These are phyloP conservation scores for Juncus effusus DNA, from an alignment of 176 grass and related monocot genomes.

Conservation along the genomic window DNA sequence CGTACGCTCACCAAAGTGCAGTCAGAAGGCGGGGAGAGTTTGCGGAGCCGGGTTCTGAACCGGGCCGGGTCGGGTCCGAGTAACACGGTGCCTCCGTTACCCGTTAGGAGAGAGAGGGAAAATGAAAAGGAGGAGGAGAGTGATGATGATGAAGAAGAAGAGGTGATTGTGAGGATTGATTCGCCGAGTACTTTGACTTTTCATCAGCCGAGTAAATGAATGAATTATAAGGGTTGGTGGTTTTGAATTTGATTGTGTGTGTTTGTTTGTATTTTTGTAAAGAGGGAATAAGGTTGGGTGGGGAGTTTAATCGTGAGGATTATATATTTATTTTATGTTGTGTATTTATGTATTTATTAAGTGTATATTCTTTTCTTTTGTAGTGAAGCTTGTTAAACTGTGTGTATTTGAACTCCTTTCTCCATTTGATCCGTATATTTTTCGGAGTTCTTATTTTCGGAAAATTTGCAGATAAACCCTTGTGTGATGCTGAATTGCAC, in stretches of 20 bases:
- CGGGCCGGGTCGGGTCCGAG: conserved; percentile 10
- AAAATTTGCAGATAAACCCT: no score
- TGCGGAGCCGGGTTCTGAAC: conserved; percentile 18
- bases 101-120: conserved; percentile 3
- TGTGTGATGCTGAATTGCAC: no score
- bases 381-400: no score
- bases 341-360: no score
- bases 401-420: no score
- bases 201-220: conserved; percentile 13
- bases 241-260: conserved; percentile 1
- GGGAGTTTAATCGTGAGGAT: no score
- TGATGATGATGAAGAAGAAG: conserved; percentile 52
- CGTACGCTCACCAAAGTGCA: conserved; percentile 43
- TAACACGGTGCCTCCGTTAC: conserved; percentile 14
- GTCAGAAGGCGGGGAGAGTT: conserved; percentile 53
- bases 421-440: no score
- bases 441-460: no score
- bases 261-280: conserved; percentile 6
- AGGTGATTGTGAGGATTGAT: conserved; percentile 79
- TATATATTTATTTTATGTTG: no score
- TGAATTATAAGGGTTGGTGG: conserved; percentile 3
- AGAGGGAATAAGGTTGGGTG: no score
- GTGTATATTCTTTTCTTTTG: no score
- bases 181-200: conserved; percentile 80
- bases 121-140: conserved; percentile 43